Percentiles rank a stretch among this genome's conserved stretches.
phyloP scores from a whole-genome alignment of 176 grass and related monocot genomes.

The Poa pratensis region DNA sequence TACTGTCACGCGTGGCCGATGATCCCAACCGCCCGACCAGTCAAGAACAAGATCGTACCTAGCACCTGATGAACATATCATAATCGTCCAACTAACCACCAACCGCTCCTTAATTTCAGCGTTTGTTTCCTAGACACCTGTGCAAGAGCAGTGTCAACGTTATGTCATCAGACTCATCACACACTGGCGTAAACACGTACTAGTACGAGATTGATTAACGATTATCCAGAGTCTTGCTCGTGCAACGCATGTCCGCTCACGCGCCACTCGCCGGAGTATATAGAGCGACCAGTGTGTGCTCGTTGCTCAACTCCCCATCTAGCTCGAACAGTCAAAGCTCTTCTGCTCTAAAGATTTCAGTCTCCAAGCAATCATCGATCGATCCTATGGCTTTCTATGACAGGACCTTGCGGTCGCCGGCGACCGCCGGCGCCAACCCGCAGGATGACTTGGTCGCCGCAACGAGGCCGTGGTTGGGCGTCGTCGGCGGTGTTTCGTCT shows the following conservation, averaged over 20 bases:
- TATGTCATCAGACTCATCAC: too few species aligned
- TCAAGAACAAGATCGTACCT: not conserved
- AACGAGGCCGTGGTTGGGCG: not conserved
- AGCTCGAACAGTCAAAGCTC: not conserved
- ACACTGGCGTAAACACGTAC: slow-evolving; percentile 1
- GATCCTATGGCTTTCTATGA: slow-evolving; percentile 36
- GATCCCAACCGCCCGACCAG: not conserved
- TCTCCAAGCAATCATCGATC: not conserved
- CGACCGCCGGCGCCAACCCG: not conserved
- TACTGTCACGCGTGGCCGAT: not conserved
- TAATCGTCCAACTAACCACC: not conserved
- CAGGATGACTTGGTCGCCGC: not conserved
- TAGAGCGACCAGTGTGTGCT: not conserved
- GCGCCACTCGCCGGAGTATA: too few species aligned
- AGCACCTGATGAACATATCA: not conserved
- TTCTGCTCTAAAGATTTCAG: not conserved
- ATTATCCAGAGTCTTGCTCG: not conserved
- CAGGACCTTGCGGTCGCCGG: not conserved
- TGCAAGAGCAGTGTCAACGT: not conserved
- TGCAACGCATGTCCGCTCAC: not conserved
- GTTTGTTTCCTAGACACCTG: not conserved
- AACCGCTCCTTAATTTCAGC: slow-evolving; percentile 1
- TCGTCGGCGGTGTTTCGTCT: not conserved
- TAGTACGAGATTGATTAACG: not conserved
- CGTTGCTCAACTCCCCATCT: not conserved